Conservation (phyloP, 2,329 filamentous ascomycete species). For the Nakataea oryzae region DNA sequence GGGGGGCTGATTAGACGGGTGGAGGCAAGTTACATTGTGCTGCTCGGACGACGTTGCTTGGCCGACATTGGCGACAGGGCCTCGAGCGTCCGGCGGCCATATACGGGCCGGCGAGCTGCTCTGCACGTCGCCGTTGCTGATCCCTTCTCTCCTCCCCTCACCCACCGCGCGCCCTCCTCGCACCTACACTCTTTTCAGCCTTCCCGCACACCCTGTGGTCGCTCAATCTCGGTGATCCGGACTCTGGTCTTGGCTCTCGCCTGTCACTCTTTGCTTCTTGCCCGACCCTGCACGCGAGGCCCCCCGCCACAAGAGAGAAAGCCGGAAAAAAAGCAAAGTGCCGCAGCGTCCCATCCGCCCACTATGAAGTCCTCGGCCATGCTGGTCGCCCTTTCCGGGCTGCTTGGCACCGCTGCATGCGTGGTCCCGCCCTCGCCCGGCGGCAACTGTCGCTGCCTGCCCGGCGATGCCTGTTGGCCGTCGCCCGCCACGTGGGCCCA, state of each 20-base stretch:
- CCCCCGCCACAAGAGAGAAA: no score
- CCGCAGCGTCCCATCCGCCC: background rate
- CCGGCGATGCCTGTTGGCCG: slow-evolving; percentile 4
- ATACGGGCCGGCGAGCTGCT: background rate
- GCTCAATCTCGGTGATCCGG: background rate
- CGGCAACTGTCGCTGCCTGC: background rate
- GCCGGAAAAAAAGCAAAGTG: no score
- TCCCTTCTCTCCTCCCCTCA: background rate
- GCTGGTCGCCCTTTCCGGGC: background rate
- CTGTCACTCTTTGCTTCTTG: background rate
- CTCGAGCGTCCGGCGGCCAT: background rate
- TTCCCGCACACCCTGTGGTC: background rate
- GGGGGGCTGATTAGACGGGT: background rate
- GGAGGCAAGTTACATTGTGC: background rate
- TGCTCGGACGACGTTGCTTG: background rate
- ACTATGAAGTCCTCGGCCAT: background rate
- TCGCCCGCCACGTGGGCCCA: slow-evolving; percentile 1
- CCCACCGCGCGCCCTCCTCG: no score
- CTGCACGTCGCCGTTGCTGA: background rate
- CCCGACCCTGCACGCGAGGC: no score
- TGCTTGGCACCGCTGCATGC: background rate
- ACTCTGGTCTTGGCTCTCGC: background rate
- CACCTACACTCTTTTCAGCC: background rate
- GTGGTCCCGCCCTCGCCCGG: background rate
- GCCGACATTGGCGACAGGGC: background rate